Conservation (phyloP, 2,329 filamentous ascomycete genomes). For the Blastomyces gilchristii region DNA sequence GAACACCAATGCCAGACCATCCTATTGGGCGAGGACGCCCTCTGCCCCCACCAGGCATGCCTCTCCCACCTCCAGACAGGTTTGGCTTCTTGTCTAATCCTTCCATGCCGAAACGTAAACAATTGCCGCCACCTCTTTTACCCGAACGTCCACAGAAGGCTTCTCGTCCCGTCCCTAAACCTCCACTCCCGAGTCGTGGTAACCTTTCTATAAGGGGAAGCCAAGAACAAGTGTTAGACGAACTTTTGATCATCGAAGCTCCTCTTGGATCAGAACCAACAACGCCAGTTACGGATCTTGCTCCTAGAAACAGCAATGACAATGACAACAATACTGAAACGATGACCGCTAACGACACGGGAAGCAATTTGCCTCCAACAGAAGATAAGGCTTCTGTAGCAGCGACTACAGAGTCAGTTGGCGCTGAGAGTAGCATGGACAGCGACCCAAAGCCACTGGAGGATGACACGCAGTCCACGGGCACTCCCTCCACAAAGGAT, state of each 20-base stretch:
- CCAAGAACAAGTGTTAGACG: conserved; percentile 32
- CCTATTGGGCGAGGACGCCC: conserved; percentile 78
- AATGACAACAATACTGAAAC: background rate
- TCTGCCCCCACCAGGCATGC: conserved; percentile 68
- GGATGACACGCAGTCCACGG: background rate
- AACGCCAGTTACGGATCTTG: conserved; percentile 10
- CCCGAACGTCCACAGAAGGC: conserved; percentile 26
- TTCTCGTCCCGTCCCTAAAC: conserved; percentile 31
- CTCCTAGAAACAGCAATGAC: background rate
- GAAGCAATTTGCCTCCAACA: background rate
- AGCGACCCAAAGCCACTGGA: background rate
- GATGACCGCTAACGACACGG: background rate
- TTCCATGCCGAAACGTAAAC: conserved; percentile 55
- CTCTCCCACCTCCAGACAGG: conserved; percentile 59
- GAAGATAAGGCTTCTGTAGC: background rate
- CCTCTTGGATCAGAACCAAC: conserved; percentile 46
- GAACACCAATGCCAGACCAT: conserved; percentile 43
- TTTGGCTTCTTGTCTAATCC: conserved; percentile 47
- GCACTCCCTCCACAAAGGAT: background rate
- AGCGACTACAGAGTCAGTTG: background rate
- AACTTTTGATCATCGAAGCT: conserved; percentile 56
- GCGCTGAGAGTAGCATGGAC: background rate
- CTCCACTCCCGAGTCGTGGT: conserved; percentile 42
- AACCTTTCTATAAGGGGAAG: conserved; percentile 23
- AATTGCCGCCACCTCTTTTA: conserved; percentile 40